Conservation (phyloP, 1,284 basidiomycete genomes). For the Irpex sp. region DNA sequence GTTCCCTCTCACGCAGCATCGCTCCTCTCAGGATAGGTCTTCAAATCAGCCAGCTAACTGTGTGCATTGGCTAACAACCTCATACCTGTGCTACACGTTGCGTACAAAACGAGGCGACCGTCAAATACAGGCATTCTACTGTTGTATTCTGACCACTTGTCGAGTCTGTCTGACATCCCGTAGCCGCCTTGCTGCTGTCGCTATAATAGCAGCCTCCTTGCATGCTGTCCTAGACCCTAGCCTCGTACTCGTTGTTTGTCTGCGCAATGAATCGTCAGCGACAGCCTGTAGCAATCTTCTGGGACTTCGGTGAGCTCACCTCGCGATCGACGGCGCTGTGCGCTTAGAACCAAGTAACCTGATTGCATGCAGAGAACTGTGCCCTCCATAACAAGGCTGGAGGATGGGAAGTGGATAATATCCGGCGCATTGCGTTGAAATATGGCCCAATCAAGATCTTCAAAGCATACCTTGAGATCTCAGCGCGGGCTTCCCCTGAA, state of each 20-base stretch:
- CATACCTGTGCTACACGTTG: neutral
- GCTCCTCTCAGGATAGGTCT: neutral
- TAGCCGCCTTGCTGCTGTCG: neutral
- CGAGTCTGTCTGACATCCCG: neutral
- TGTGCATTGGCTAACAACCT: neutral
- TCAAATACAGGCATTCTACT: neutral
- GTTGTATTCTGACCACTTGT: neutral
- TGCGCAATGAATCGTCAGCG: neutral
- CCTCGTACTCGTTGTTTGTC: neutral
- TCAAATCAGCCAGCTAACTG: neutral
- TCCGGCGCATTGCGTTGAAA: constrained; percentile 23
- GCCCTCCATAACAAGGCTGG: constrained; percentile 41
- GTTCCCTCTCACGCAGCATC: neutral
- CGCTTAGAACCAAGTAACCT: neutral
- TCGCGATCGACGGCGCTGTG: neutral
- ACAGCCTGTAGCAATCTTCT: constrained; percentile 51
- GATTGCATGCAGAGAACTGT: constrained; percentile 46
- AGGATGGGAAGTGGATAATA: constrained; percentile 29
- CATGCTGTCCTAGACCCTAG: neutral
- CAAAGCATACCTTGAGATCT: constrained; percentile 51
- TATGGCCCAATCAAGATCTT: constrained; percentile 27
- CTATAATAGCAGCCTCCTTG: neutral
- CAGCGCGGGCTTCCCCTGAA: constrained; percentile 29
- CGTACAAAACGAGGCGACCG: neutral
- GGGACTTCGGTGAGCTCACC: constrained; percentile 52